These are phyloP conservation scores for Asterionellopsis glacialis DNA, from an alignment of 108 stramenopile genomes.

Conservation along the genomic window DNA sequence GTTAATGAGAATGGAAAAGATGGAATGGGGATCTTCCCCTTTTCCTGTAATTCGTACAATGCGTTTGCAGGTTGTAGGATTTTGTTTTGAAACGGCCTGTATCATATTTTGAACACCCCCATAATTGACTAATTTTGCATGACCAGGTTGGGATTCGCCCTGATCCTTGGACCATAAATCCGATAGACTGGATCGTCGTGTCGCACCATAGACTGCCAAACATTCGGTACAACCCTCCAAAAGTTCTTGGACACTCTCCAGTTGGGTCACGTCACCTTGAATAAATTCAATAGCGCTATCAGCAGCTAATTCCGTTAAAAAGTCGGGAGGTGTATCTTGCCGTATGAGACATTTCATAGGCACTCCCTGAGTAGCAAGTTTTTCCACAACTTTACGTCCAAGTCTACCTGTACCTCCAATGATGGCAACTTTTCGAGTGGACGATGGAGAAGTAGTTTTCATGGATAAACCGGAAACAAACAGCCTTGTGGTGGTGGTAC, in stretches of 20 bases:
- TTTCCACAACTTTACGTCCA: slow-evolving; percentile 26
- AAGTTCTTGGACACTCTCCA: slow-evolving; percentile 22
- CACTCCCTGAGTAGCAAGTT: slow-evolving; percentile 18
- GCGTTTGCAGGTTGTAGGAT: slow-evolving; percentile 26
- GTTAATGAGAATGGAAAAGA: slow-evolving; percentile 69
- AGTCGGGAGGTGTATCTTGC: slow-evolving; percentile 12
- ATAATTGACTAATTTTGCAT: slow-evolving; percentile 69
- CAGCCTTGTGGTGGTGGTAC: too few relatives aligned
- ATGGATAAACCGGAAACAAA: too few relatives aligned
- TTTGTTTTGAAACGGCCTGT: slow-evolving; percentile 16
- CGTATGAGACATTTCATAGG: slow-evolving; percentile 30
- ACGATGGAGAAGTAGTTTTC: not conserved
- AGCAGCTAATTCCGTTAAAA: slow-evolving; percentile 22
- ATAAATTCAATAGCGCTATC: slow-evolving; percentile 32
- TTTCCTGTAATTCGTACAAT: slow-evolving; percentile 78
- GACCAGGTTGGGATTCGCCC: slow-evolving; percentile 41
- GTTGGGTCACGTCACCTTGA: slow-evolving; percentile 41
- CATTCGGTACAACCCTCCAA: slow-evolving; percentile 43
- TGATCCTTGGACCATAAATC: slow-evolving; percentile 26
- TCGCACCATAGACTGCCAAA: slow-evolving; percentile 42
- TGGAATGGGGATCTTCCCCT: slow-evolving; percentile 51
- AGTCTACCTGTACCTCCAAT: slow-evolving; percentile 45
- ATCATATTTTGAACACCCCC: slow-evolving; percentile 54
- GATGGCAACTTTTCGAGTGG: slow-evolving; percentile 31
- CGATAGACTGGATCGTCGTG: slow-evolving; percentile 16